phyloP scores from a whole-genome alignment of 495 filamentous ascomycete species.

The Penicillium nucicola region DNA sequence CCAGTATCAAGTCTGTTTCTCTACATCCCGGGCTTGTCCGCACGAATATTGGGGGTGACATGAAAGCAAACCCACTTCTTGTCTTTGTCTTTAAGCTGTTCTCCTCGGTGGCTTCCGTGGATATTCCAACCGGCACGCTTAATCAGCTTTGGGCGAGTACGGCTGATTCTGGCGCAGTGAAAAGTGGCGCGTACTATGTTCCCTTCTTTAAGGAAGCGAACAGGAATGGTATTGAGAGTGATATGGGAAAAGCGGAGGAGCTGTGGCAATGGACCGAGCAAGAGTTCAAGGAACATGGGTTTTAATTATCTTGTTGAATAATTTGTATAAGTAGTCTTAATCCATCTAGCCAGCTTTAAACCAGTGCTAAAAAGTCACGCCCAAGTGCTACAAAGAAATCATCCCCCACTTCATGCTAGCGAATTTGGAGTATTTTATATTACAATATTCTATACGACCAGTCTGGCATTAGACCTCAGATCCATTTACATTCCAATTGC shows the following conservation, averaged over 20 bases:
- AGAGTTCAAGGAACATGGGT: too few relatives aligned
- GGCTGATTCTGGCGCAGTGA: slow-evolving; percentile 25
- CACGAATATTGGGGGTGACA: slow-evolving; percentile 26
- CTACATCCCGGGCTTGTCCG: slow-evolving; percentile 37
- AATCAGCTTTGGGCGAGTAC: slow-evolving; percentile 50
- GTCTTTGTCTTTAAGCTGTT: not conserved
- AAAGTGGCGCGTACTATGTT: slow-evolving; percentile 42
- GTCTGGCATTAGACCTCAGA: too few relatives aligned
- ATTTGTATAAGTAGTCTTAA: not conserved
- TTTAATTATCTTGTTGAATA: too few relatives aligned
- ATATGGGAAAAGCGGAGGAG: slow-evolving; percentile 38
- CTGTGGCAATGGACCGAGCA: slow-evolving; percentile 51
- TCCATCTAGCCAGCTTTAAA: too few relatives aligned
- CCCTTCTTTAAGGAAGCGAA: slow-evolving; percentile 39
- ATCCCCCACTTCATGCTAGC: too few relatives aligned
- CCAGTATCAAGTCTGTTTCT: slow-evolving; percentile 29
- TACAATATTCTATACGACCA: too few relatives aligned
- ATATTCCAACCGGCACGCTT: slow-evolving; percentile 28
- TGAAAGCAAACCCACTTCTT: too few relatives aligned
- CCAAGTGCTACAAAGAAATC: too few relatives aligned
- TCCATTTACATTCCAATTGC: too few relatives aligned
- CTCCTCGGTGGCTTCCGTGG: slow-evolving; percentile 5
- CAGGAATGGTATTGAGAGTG: not conserved
- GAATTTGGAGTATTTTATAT: too few relatives aligned
- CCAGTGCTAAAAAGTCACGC: too few relatives aligned